phyloP scores from a whole-genome alignment of 768 basidiomycete species.

The Collybia sordida region DNA sequence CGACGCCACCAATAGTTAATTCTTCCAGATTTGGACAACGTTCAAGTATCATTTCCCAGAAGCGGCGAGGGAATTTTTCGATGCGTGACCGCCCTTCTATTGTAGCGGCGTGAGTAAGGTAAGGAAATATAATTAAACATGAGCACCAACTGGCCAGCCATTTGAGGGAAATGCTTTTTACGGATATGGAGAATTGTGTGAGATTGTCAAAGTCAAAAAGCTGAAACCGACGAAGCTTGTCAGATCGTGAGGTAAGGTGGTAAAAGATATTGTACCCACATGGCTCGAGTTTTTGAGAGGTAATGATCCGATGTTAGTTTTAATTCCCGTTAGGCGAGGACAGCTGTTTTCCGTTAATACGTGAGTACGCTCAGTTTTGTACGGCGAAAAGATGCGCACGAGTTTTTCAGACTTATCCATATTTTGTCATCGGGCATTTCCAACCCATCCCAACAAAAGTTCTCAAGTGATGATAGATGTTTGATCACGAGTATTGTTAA shows the following conservation, averaged over 20 bases:
- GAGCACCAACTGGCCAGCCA: conserved; percentile 29
- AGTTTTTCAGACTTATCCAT: conserved; percentile 32
- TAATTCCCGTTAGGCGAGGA: conserved; percentile 30
- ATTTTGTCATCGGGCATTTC: conserved; percentile 33
- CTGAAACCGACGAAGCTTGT: conserved; percentile 15
- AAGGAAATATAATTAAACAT: neutral
- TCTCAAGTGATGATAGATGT: conserved; percentile 21
- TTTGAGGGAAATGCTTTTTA: conserved; percentile 33
- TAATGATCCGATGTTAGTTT: conserved; percentile 32
- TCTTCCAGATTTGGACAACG: conserved; percentile 36
- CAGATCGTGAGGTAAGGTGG: conserved; percentile 1
- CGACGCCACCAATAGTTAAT: conserved; percentile 31
- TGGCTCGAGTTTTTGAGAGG: conserved; percentile 29
- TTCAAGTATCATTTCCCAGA: conserved; percentile 42
- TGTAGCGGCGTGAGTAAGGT: neutral
- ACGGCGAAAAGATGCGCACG: conserved; percentile 8
- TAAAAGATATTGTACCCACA: conserved; percentile 21
- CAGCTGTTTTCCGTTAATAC: conserved; percentile 22
- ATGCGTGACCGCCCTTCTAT: conserved; percentile 30
- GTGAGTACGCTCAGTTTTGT: conserved; percentile 6
- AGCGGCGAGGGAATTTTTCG: conserved; percentile 35
- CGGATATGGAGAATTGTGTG: conserved; percentile 28
- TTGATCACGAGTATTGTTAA: conserved; percentile 25
- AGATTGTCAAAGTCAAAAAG: conserved; percentile 36
- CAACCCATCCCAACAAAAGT: conserved; percentile 37